phyloP scores from a whole-genome alignment of 2,329 filamentous ascomycete genomes.

The Ophiostoma sp. region DNA sequence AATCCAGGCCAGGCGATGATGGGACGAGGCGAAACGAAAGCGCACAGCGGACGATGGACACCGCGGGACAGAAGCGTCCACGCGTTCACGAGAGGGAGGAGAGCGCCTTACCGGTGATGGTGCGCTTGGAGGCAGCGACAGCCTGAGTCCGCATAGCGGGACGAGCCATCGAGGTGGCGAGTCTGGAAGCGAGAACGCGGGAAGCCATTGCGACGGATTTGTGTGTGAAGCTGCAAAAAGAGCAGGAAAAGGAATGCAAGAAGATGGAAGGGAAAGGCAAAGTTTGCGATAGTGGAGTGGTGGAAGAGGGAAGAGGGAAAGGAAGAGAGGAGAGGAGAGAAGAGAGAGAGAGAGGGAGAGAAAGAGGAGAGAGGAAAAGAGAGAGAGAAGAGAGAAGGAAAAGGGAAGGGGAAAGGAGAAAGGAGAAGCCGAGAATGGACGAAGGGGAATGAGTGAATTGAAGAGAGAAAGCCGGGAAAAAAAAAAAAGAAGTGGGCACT shows the following conservation, averaged over 20 bases:
- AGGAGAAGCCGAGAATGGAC: constrained; percentile 28
- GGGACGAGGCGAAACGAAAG: not conserved
- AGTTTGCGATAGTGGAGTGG: constrained; percentile 22
- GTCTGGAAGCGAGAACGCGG: constrained; percentile 71
- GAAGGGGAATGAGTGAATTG: constrained; percentile 28
- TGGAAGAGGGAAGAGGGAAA: constrained; percentile 22
- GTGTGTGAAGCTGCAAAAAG: constrained; percentile 32
- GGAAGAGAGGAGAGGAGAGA: constrained; percentile 19
- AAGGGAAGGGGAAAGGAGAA: constrained; percentile 25
- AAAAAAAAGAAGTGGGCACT: constrained; percentile 25
- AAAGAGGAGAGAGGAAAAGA: constrained; percentile 15
- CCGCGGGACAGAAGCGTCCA: not conserved
- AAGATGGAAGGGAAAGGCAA: constrained; percentile 17
- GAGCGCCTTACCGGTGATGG: constrained; percentile 60
- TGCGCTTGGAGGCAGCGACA: constrained; percentile 65
- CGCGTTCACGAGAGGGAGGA: constrained; percentile 9
- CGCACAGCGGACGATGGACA: not conserved
- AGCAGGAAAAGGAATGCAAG: constrained; percentile 24
- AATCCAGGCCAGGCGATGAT: not conserved
- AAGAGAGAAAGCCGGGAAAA: constrained; percentile 24
- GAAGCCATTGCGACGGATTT: constrained; percentile 70
- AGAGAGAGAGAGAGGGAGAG: constrained; percentile 16
- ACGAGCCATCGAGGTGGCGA: constrained; percentile 72
- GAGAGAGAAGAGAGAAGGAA: constrained; percentile 12
- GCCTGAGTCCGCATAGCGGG: constrained; percentile 63